Conservation (phyloP, 2,329 filamentous ascomycete genomes). For the Proliferodiscus dingleyae region DNA sequence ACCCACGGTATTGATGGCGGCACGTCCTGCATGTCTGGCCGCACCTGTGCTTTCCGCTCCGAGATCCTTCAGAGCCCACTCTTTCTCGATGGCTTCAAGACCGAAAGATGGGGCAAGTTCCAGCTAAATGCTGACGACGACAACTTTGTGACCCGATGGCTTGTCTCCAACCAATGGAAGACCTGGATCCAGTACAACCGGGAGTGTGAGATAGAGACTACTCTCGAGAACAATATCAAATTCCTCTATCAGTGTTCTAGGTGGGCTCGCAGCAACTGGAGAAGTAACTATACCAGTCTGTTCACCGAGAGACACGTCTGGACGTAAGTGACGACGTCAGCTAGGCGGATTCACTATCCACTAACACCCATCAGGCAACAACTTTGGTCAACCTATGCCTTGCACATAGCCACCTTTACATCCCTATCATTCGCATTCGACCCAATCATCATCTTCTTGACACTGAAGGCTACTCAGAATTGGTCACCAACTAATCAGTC, state of each 20-base stretch:
- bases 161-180: conserved; percentile 87
- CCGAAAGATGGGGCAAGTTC: conserved; percentile 83
- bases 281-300: conserved; percentile 90
- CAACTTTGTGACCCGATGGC: conserved; percentile 96
- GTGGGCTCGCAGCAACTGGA: conserved; percentile 97
- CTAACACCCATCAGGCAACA: conserved; percentile 60
- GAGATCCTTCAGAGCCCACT: conserved; percentile 80
- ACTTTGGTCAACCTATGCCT: conserved; percentile 87
- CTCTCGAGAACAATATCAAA: conserved; percentile 80
- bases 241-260: conserved; percentile 91
- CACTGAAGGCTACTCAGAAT: conserved; percentile 61
- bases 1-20: conserved; percentile 94
- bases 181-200: conserved; percentile 92
- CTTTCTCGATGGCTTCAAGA: conserved; percentile 85
- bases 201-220: conserved; percentile 89
- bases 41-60: conserved; percentile 87
- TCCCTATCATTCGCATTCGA: conserved; percentile 81
- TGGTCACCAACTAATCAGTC: conserved; percentile 52
- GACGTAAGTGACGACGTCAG: conserved; percentile 58
- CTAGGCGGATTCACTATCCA: neutral
- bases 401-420: conserved; percentile 88
- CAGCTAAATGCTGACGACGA: conserved; percentile 95
- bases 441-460: conserved; percentile 63
- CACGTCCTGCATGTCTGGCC: conserved; percentile 92
- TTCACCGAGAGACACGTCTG: conserved; percentile 79